Base-by-base conservation (phyloP, 2,329 filamentous ascomycete genomes). In the Metarhizium sp. region DNA sequence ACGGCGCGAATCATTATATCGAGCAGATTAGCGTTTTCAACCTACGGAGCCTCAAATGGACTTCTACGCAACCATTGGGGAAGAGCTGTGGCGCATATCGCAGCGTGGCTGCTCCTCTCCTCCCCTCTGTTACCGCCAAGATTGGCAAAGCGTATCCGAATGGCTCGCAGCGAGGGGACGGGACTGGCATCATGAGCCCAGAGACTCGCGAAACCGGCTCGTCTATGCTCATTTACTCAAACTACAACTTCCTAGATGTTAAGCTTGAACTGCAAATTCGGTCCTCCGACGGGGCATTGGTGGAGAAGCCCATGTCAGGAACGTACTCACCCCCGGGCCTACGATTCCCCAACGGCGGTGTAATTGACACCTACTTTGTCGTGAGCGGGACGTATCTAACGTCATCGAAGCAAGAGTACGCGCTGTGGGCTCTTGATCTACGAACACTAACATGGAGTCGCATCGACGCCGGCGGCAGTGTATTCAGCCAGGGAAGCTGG, bases 11-110 rank as follows among this genome's bases (percentile, higher is more conserved):
- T 69, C 92, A 96, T 69, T 99, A 99, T 67, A 99, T 99, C 62
- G 92, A 99, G 71, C 91, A 99, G 71, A 95, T 99, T 60, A 97
- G 91, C 67, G 90, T 99, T 2, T 99, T 99, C 77, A 99, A 99
- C 65, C 77, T 99, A 30, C 84, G 94, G 51, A 96, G 90, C 68
- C 74, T 97, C 57, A 95, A 94, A 72, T 99, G 94, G 94, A 96
- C 90, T 1, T 90, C 88, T 18, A 96, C 91, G 2, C 89, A 90
- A 60, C 78, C 86, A 1, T 78, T 97, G 49, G 92, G 91, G 52
- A 90, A 92, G 70, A 96, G 90, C 65, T 99, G 94, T 67, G 94
- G 94, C 59, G 94, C 94, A 1, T 99, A 99, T 70, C 85, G 94
- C 60, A 96, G 92, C 67, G 94, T 99, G 18, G 92, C 96, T 36